Evolutionary conservation across 1,284 basidiomycete genomes (phyloP).

Genomic region (Cryptococcus sp.): DNA sequence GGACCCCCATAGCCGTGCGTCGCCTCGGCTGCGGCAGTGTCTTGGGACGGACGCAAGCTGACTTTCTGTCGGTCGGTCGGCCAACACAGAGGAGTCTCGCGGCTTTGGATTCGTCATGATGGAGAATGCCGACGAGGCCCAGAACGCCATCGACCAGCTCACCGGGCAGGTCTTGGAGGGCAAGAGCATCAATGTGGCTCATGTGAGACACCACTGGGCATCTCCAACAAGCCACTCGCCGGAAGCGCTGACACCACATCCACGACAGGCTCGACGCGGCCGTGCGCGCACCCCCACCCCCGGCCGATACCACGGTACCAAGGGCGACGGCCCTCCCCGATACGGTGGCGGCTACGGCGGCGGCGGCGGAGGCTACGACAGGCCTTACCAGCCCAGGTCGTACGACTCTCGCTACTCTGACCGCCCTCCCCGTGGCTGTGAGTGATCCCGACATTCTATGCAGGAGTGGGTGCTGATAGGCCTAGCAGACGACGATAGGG

Average conservation of each 20-base stretch:
- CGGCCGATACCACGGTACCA: constrained; percentile 71
- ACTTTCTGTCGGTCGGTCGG: neutral
- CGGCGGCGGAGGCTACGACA: constrained; percentile 35
- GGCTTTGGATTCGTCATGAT: constrained; percentile 98
- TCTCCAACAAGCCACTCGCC: too few relatives aligned
- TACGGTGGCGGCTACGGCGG: constrained; percentile 55
- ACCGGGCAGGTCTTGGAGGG: constrained; percentile 81
- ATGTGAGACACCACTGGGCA: too few relatives aligned
- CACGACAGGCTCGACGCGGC: constrained; percentile 75
- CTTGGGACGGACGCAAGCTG: neutral
- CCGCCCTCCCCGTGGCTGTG: constrained; percentile 30
- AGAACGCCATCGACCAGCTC: constrained; percentile 78
- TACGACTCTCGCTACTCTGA: constrained; percentile 47
- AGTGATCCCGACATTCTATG: constrained; percentile 5
- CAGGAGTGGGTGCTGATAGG: neutral
- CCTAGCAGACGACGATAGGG: constrained; percentile 47
- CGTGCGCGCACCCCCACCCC: constrained; percentile 93
- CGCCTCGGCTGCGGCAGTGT: neutral
- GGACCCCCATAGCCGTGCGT: constrained; percentile 81
- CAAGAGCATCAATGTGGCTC: constrained; percentile 80
- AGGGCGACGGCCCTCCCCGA: constrained; percentile 64
- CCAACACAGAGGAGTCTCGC: constrained; percentile 74
- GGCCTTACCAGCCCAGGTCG: constrained; percentile 49
- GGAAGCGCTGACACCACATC: neutral
- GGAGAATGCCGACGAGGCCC: constrained; percentile 80